phyloP scores from a whole-genome alignment of 257 asterid genomes.

The Solanum paucissectum region DNA sequence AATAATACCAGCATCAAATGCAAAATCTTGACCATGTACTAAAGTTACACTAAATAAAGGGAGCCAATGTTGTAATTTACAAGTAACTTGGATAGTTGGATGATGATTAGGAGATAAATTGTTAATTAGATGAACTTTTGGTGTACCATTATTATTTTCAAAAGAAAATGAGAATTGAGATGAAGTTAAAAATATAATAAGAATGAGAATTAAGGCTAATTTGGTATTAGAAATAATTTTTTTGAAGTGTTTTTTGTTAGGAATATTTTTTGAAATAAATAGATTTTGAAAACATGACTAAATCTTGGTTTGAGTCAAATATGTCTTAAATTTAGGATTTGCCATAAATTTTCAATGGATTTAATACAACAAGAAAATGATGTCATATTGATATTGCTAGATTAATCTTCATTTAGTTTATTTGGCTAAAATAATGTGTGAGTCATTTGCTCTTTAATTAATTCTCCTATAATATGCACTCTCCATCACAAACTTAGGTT shows the following conservation, averaged over 20 bases:
- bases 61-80: not conserved
- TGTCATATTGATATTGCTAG: not conserved
- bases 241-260: not conserved
- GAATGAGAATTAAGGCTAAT: not conserved
- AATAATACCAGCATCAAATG: not conserved
- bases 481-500: not conserved
- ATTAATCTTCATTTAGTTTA: not conserved
- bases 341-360: not conserved
- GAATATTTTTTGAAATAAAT: not conserved
- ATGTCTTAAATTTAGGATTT: not conserved
- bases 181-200: not conserved
- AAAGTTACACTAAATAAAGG: not conserved
- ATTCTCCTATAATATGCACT: too few species aligned
- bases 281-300: not conserved
- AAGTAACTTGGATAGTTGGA: not conserved
- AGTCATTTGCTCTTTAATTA: too few species aligned
- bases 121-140: not conserved
- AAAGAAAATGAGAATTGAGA: not conserved
- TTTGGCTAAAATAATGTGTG: not conserved
- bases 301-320: not conserved
- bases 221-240: not conserved
- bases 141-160: not conserved
- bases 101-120: not conserved
- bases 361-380: not conserved
- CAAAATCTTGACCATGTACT: not conserved